phyloP scores from a whole-genome alignment of 495 filamentous ascomycete species.

The Pyronema domesticum region DNA sequence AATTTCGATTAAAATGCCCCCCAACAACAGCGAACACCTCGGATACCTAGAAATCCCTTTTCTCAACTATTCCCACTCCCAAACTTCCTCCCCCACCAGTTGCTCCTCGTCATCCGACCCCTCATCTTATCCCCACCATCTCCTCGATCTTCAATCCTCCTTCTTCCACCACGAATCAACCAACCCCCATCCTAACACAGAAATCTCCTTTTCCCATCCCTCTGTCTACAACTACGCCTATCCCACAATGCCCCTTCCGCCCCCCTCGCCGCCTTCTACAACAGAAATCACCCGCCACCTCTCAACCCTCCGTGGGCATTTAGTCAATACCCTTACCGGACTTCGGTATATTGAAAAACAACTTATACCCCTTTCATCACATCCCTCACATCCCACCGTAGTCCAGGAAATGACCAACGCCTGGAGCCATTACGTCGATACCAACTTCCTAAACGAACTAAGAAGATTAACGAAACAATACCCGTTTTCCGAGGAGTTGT shows the following conservation, averaged over 20 bases:
- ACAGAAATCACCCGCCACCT: constrained; percentile 32
- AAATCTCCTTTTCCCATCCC: not conserved
- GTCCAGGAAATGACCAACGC: constrained; percentile 44
- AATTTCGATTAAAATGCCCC: no score
- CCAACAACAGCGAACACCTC: no score
- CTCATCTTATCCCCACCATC: no score
- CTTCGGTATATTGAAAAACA: constrained; percentile 56
- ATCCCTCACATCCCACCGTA: not conserved
- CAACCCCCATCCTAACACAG: not conserved
- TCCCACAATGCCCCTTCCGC: not conserved
- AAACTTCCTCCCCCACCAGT: no score
- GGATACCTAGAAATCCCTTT: no score
- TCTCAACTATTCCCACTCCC: no score
- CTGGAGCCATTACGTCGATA: constrained; percentile 57
- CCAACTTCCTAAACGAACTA: constrained; percentile 53
- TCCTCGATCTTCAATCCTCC: no score
- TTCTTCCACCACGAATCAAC: not conserved
- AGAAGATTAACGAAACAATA: constrained; percentile 51
- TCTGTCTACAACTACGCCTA: not conserved
- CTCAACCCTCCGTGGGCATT: no score
- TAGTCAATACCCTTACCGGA: constrained; percentile 53
- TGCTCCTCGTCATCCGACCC: no score
- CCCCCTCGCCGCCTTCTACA: not conserved
- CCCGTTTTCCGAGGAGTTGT: constrained; percentile 49
- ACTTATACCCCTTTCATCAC: constrained; percentile 35